Base-by-base conservation (phyloP, 2,329 filamentous ascomycete species). In the Neocatenulostroma microsporum region DNA sequence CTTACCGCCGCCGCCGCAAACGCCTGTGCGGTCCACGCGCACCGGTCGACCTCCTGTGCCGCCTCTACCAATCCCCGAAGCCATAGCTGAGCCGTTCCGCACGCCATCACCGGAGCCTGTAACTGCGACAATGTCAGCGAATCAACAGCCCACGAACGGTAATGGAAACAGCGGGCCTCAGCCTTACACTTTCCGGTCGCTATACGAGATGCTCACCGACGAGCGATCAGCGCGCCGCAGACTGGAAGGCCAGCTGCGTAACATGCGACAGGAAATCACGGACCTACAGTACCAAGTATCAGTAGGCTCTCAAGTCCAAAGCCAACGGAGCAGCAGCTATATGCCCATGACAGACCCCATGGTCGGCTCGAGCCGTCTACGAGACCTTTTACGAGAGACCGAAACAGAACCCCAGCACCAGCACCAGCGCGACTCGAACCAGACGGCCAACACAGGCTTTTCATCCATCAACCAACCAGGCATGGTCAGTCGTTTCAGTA, bases 131-230 rank as follows among this genome's bases (percentile, higher is more conserved):
- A 30, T 13, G 6, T 5, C 28, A 6, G 28, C 28, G 10, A 12
- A n/a, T 13, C 46, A 44, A 30, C n/a, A n/a, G 34, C 27, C 34
- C 30, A 34, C 10, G 5, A 24, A 5, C 31, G 19, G 13, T 12
- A 24, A 13, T 9, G 20, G 13, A 13, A 14, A 6, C 30, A 10
- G 15, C 14, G 20, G 12, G 18, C 39, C 41, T 4, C 49, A 47
- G 21, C 44, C 45, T 12, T 46, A 50, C 17, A 56, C 55, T 3
- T 57, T 60, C 46, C 49, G 50, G 18, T 55, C 57, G 2, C 50
- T 62, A 5, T 62, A 61, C 42, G 54, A 58, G 30, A 58, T 60
- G 53, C 51, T 62, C n/a, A 44, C 55, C 23, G 54, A 58, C 41
- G 58, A 62, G 39, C 53, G 58, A n/a, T 50, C 50, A 6, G 57